Conservation (phyloP, 108 stramenopile genomes). For the Fistulifera pelliculosa region DNA sequence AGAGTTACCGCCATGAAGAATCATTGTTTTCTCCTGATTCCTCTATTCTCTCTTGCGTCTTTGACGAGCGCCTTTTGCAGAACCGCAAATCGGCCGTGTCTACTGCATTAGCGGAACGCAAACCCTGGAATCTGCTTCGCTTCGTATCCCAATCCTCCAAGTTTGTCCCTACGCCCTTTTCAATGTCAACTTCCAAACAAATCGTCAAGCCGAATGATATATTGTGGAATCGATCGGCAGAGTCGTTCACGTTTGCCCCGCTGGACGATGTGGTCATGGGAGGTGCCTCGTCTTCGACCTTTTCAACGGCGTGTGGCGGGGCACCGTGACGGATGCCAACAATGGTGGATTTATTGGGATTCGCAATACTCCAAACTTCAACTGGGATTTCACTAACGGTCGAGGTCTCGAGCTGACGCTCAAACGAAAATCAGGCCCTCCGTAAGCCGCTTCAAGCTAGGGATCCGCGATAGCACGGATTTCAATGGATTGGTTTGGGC, state of each 20-base stretch:
- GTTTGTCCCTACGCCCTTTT: conserved; percentile 44
- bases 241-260: conserved; percentile 45
- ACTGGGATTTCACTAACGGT: conserved; percentile 55
- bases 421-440: conserved; percentile 14
- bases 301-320: conserved; percentile 67
- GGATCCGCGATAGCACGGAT: conserved; percentile 59
- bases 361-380: conserved; percentile 45
- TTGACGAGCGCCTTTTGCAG: too few relatives aligned
- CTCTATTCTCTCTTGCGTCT: too few relatives aligned
- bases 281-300: conserved; percentile 58
- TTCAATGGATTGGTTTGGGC: conserved; percentile 84
- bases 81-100: too few relatives aligned
- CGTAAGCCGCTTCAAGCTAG: conserved; percentile 48
- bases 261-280: conserved; percentile 85
- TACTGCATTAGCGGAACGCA: conserved; percentile 1
- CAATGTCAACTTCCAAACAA: conserved; percentile 5
- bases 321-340: conserved; percentile 70
- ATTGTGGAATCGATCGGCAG: conserved; percentile 28
- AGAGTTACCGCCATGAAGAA: too few relatives aligned
- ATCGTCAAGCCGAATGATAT: conserved; percentile 26
- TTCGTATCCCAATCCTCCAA: conserved; percentile 67
- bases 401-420: conserved; percentile 41
- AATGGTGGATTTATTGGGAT: conserved; percentile 82
- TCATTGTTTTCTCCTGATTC: too few relatives aligned
- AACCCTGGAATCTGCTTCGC: conserved; percentile 58